phyloP scores from a whole-genome alignment of 2,329 filamentous ascomycete genomes.

The Hypoxylon sp. region DNA sequence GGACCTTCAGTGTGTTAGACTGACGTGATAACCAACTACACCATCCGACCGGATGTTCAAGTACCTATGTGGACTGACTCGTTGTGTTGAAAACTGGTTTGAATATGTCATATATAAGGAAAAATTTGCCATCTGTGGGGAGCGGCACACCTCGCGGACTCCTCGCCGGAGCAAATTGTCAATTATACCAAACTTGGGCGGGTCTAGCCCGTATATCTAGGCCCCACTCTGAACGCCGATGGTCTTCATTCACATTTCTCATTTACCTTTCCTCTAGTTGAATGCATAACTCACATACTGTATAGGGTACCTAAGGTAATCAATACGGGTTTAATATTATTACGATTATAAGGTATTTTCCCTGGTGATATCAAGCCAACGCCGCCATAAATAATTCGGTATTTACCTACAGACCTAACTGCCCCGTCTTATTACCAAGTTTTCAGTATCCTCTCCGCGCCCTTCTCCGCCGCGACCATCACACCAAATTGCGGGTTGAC shows the following conservation, averaged over 20 bases:
- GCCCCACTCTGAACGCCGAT: not conserved
- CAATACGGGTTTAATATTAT: not conserved
- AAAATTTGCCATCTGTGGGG: not conserved
- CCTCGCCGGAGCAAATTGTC: not conserved
- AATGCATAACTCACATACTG: not conserved
- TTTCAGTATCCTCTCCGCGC: slow-evolving; percentile 60
- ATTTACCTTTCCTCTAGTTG: not conserved
- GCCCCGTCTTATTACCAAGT: slow-evolving; percentile 33
- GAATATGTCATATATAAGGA: not conserved
- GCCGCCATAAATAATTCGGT: slow-evolving; percentile 1
- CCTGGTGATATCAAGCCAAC: slow-evolving; percentile 9
- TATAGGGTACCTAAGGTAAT: not conserved
- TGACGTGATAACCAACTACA: slow-evolving; percentile 63
- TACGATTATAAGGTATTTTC: not conserved
- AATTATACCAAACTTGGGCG: not conserved
- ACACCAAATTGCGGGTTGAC: slow-evolving; percentile 68
- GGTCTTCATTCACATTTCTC: not conserved
- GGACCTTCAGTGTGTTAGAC: slow-evolving; percentile 60
- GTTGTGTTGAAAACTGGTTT: not conserved
- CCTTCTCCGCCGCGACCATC: slow-evolving; percentile 66
- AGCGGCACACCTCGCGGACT: not conserved
- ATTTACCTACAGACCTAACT: not conserved
- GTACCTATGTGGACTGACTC: not conserved
- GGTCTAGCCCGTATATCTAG: slow-evolving; percentile 1
- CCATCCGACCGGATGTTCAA: slow-evolving; percentile 48